phyloP scores from a whole-genome alignment of 2,329 filamentous ascomycete species.

The Colletotrichum incanum region DNA sequence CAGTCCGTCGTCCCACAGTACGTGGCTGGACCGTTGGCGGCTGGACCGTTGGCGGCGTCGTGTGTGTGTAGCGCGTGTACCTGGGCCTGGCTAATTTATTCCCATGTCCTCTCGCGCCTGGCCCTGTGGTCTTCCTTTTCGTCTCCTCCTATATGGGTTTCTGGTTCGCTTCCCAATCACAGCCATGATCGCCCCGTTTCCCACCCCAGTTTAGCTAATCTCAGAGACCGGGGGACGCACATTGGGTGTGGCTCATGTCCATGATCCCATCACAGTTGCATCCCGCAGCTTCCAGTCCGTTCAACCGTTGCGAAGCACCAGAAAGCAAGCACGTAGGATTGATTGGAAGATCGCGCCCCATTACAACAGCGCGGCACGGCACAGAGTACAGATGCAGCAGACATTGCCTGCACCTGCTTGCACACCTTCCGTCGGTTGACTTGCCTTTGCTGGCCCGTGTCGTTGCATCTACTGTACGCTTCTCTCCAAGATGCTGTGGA shows the following conservation, averaged over 20 bases:
- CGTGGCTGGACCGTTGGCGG: not conserved
- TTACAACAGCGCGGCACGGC: not conserved
- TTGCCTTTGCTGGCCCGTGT: conserved; percentile 31
- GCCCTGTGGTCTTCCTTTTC: not conserved
- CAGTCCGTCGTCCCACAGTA: not conserved
- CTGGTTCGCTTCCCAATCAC: conserved; percentile 19
- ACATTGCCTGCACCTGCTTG: not conserved
- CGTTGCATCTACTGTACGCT: conserved; percentile 19
- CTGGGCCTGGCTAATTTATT: not conserved
- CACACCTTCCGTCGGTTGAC: not conserved
- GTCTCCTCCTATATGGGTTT: conserved; percentile 13
- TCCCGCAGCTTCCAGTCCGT: conserved; percentile 11
- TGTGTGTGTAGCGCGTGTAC: not conserved
- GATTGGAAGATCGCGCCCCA: not conserved
- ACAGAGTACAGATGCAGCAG: not conserved
- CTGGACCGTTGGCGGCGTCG: conserved; percentile 4
- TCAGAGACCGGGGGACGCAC: conserved; percentile 18
- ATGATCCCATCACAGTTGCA: conserved; percentile 39
- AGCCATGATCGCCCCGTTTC: conserved; percentile 9
- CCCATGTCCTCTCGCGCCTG: conserved; percentile 16
- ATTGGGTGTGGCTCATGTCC: not conserved
- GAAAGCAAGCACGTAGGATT: not conserved
- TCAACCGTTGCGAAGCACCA: not conserved
- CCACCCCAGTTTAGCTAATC: conserved; percentile 32
- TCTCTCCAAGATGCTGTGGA: not conserved